Percentiles rank a stretch among this genome's conserved stretches.
Conservation (phyloP, 2,329 filamentous ascomycete genomes). For the Juglanconis oblonga region DNA sequence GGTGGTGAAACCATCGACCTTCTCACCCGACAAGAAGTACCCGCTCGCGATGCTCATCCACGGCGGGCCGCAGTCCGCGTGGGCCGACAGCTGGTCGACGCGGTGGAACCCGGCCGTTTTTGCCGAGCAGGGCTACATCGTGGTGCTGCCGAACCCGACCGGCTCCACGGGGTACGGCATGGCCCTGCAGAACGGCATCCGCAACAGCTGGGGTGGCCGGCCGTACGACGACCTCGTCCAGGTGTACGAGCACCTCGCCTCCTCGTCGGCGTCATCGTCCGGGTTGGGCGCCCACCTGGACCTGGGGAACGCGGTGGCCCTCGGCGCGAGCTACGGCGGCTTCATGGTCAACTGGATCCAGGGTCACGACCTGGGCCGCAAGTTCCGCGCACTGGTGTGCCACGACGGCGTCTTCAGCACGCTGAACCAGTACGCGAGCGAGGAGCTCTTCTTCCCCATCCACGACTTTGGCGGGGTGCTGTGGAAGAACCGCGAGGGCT, state of each 20-base stretch:
- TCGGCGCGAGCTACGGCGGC: constrained; percentile 73
- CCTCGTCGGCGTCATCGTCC: constrained; percentile 35
- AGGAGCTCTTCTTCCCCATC: constrained; percentile 69
- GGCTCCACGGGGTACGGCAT: constrained; percentile 83
- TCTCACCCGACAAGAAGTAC: constrained; percentile 69
- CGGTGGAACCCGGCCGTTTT: constrained; percentile 86
- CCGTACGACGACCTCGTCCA: constrained; percentile 82
- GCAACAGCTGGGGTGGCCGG: constrained; percentile 76
- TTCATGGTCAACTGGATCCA: constrained; percentile 92
- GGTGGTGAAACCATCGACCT: constrained; percentile 64
- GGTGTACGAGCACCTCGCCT: constrained; percentile 70
- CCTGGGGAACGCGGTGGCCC: constrained; percentile 64
- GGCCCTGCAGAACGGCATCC: constrained; percentile 72
- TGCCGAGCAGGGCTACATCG: constrained; percentile 84
- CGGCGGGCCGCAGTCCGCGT: constrained; percentile 77
- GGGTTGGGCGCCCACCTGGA: constrained; percentile 66
- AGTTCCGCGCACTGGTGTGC: constrained; percentile 84
- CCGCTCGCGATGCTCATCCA: constrained; percentile 79
- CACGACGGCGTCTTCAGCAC: constrained; percentile 85
- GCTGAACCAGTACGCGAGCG: constrained; percentile 60
- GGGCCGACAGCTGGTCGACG: constrained; percentile 73
- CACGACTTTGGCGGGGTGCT: constrained; percentile 64
- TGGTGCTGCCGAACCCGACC: constrained; percentile 78
- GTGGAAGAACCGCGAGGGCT: constrained; percentile 60
- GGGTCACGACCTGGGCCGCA: constrained; percentile 75